phyloP scores from a whole-genome alignment of 306 rosid genomes.

The Lithocarpus polystachyus region DNA sequence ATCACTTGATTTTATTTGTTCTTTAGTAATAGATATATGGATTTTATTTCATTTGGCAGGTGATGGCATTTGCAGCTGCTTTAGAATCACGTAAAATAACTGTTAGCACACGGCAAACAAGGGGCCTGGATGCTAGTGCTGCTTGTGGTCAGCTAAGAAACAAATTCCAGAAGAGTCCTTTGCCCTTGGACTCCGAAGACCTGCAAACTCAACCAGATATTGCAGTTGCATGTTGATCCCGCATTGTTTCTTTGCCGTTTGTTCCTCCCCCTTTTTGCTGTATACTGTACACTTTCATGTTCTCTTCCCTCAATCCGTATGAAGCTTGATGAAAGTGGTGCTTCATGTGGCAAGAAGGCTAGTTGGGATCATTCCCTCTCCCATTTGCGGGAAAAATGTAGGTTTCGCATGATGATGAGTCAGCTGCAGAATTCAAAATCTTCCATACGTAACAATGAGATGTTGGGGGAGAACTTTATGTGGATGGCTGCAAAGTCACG shows the following conservation, averaged over 20 bases:
- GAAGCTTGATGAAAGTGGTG: conserved; percentile 25
- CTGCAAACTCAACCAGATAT: conserved; percentile 45
- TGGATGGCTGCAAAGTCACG: neutral
- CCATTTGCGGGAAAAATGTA: neutral
- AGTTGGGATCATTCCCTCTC: neutral
- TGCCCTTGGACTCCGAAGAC: conserved; percentile 47
- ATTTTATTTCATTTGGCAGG: conserved; percentile 40
- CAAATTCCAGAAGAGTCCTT: conserved; percentile 77
- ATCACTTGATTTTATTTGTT: conserved; percentile 2
- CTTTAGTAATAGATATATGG: neutral
- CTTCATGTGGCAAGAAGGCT: neutral
- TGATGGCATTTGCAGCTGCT: conserved; percentile 71
- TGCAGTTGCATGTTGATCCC: conserved; percentile 55
- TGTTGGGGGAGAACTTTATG: neutral
- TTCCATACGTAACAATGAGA: neutral
- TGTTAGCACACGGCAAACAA: conserved; percentile 77
- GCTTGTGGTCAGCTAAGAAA: conserved; percentile 98
- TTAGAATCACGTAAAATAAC: conserved; percentile 70
- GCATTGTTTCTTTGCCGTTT: conserved; percentile 9
- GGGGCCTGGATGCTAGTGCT: conserved; percentile 96
- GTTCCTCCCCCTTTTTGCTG: neutral
- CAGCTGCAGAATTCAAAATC: neutral
- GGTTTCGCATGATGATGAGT: neutral
- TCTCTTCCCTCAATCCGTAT: neutral
- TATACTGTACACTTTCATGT: conserved; percentile 12